phyloP scores from a whole-genome alignment of 306 rosid genomes.

The Parietaria judaica region DNA sequence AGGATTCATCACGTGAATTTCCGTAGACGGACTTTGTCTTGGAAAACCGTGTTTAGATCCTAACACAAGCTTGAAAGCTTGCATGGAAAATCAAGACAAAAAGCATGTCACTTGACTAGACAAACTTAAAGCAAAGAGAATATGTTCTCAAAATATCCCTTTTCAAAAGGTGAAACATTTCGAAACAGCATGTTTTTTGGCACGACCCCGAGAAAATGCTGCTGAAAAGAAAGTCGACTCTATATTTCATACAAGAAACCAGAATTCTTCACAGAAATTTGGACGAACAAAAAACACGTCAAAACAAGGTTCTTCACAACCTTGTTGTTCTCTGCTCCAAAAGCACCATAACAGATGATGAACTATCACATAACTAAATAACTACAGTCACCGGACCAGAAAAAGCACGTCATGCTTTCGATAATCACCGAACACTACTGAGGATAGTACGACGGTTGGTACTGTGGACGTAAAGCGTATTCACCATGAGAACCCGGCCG shows the following conservation, averaged over 20 bases:
- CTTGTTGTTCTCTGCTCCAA: not conserved
- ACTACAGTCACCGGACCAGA: slow-evolving; percentile 17
- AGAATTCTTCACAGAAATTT: not conserved
- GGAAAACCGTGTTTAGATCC: too few relatives aligned
- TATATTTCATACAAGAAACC: not conserved
- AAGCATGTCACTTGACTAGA: too few relatives aligned
- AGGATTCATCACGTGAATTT: too few relatives aligned
- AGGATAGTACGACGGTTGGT: slow-evolving; percentile 48
- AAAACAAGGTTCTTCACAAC: not conserved
- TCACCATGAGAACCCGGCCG: slow-evolving; percentile 38
- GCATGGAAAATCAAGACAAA: too few relatives aligned
- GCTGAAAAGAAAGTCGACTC: not conserved
- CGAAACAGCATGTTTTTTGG: too few relatives aligned
- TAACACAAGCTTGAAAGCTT: too few relatives aligned
- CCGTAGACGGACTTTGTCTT: too few relatives aligned
- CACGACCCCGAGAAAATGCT: not conserved
- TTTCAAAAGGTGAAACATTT: too few relatives aligned
- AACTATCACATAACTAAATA: slow-evolving; percentile 28
- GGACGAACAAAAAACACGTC: not conserved
- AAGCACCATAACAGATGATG: not conserved
- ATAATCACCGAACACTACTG: slow-evolving; percentile 27
- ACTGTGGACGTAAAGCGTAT: slow-evolving; percentile 37
- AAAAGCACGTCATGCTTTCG: not conserved
- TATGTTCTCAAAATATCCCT: too few relatives aligned
- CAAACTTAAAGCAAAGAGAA: too few relatives aligned